Percentiles rank a stretch among this genome's conserved stretches.
Conservation (phyloP, 2,329 filamentous ascomycete species). For the Talaromyces sp. region DNA sequence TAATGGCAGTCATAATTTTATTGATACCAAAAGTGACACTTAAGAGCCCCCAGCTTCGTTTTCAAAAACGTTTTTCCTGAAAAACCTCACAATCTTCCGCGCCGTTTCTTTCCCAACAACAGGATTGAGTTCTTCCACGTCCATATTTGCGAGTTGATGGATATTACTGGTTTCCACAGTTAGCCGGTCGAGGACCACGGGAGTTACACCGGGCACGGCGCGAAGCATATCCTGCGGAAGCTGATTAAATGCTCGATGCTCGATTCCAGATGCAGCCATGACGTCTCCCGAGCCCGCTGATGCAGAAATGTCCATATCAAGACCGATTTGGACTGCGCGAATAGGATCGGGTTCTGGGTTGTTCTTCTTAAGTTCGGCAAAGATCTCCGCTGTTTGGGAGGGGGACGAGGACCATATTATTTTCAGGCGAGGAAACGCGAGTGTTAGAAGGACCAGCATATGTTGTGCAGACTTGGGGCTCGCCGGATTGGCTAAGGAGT, state of each 20-base stretch:
- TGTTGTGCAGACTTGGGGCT: constrained; percentile 74
- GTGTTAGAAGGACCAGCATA: constrained; percentile 84
- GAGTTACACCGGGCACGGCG: constrained; percentile 75
- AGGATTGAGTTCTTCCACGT: constrained; percentile 62
- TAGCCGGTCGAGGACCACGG: constrained; percentile 68
- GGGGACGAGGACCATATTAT: constrained; percentile 93
- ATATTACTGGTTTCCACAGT: constrained; percentile 70
- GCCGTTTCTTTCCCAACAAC: constrained; percentile 73
- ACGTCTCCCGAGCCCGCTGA: constrained; percentile 40
- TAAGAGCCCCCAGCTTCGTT: constrained; percentile 14
- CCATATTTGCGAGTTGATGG: constrained; percentile 79
- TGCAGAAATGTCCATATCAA: constrained; percentile 51
- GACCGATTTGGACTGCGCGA: constrained; percentile 73
- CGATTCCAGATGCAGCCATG: constrained; percentile 48
- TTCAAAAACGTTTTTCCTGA: constrained; percentile 60
- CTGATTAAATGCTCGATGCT: constrained; percentile 67
- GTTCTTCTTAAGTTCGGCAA: constrained; percentile 84
- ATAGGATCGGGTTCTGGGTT: constrained; percentile 87
- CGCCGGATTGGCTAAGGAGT: constrained; percentile 57
- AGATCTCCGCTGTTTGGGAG: constrained; percentile 96
- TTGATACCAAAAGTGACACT: not conserved
- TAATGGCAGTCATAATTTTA: not conserved
- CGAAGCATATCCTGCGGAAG: constrained; percentile 87
- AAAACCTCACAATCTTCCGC: constrained; percentile 73
- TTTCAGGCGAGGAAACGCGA: constrained; percentile 82